Conservation (phyloP, 768 basidiomycete species). For the Trametes gibbosa region DNA sequence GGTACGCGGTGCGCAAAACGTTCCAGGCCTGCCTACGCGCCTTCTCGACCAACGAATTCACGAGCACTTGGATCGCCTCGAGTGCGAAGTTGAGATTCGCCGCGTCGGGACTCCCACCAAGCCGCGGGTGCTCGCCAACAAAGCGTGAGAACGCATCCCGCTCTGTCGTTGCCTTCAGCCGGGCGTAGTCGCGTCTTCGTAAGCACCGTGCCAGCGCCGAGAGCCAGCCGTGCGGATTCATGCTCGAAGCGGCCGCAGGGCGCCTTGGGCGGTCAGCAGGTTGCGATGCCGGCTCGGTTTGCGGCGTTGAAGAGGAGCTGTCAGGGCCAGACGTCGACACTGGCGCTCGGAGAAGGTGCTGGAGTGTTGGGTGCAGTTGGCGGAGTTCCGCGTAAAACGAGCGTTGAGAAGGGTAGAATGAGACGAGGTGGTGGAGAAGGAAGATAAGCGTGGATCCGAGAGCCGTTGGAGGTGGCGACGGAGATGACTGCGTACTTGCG, state of each 20-base stretch:
- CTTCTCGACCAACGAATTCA: slow-evolving; percentile 49
- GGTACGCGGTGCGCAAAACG: slow-evolving; percentile 59
- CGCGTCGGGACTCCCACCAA: not conserved
- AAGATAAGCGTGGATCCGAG: slow-evolving; percentile 38
- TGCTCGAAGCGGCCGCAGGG: not conserved
- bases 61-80: slow-evolving; percentile 43
- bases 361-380: slow-evolving; percentile 39
- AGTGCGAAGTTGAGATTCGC: slow-evolving; percentile 27
- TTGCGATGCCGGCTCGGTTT: not conserved
- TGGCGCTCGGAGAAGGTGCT: slow-evolving; percentile 10
- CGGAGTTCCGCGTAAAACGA: slow-evolving; percentile 47
- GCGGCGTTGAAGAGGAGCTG: not conserved
- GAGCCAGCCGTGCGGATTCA: slow-evolving; percentile 46
- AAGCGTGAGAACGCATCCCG: slow-evolving; percentile 27
- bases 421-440: slow-evolving; percentile 55
- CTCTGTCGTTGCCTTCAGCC: slow-evolving; percentile 45
- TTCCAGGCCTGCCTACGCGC: slow-evolving; percentile 56
- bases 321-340: not conserved
- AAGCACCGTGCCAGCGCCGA: slow-evolving; percentile 47
- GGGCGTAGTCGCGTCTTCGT: slow-evolving; percentile 52
- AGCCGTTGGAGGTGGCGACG: not conserved
- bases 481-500: not conserved
- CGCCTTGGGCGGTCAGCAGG: not conserved
- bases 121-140: slow-evolving; percentile 1
- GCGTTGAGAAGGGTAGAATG: slow-evolving; percentile 63